A percentile compares a stretch with the other conserved stretches of the same genome.
Conservation (phyloP, 257 asterid species). For the Perilla frutescens region DNA sequence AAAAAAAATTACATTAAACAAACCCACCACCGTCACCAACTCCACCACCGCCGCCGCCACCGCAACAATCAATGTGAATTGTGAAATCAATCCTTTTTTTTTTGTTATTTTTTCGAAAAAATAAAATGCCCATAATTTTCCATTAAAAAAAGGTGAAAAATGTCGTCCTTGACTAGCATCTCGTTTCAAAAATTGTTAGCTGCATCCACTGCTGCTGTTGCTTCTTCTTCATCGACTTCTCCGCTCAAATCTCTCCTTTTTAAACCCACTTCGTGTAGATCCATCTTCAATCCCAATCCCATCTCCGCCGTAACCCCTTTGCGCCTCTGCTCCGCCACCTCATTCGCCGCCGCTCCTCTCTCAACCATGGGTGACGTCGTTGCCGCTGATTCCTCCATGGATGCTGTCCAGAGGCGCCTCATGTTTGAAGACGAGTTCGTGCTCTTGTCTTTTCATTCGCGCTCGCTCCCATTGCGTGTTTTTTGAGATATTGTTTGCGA, state of each 20-base stretch:
- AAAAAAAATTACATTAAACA: neutral
- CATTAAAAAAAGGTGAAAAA: neutral
- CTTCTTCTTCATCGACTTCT: conserved; percentile 32
- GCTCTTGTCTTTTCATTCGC: neutral
- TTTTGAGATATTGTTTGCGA: neutral
- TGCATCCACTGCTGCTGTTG: conserved; percentile 31
- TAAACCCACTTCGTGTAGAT: conserved; percentile 23
- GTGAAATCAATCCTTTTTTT: neutral
- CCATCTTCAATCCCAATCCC: conserved; percentile 20
- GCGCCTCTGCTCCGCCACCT: conserved; percentile 23
- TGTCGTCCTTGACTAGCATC: conserved; percentile 41
- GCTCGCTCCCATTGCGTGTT: neutral
- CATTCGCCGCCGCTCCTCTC: conserved; percentile 36
- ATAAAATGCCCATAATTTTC: neutral
- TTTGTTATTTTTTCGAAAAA: neutral
- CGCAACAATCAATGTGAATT: neutral
- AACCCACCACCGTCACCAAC: neutral
- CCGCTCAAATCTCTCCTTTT: conserved; percentile 35
- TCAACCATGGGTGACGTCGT: conserved; percentile 60
- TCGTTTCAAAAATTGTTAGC: conserved; percentile 43
- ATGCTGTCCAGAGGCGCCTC: conserved; percentile 93
- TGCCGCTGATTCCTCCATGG: conserved; percentile 76
- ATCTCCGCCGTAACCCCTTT: neutral
- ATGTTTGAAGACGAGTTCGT: conserved; percentile 97
- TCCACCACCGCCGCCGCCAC: neutral